These are phyloP conservation scores for Sclerotiophoma versabilis DNA, from an alignment of 2,329 filamentous ascomycete species.

Conservation along the genomic window DNA sequence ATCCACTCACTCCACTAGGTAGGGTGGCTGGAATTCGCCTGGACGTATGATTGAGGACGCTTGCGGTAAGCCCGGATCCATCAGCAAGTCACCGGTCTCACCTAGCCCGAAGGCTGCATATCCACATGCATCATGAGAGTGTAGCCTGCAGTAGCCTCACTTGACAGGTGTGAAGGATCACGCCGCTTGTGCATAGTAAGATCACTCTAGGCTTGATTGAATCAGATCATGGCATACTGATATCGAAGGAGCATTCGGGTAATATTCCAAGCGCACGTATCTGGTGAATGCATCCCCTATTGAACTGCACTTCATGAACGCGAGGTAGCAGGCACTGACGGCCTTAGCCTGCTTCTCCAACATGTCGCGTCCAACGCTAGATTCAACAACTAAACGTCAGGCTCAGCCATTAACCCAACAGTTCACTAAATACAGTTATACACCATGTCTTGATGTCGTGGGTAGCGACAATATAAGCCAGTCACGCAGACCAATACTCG, in stretches of 20 bases:
- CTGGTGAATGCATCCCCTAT: neutral
- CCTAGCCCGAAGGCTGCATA: constrained; percentile 29
- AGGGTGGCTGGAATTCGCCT: constrained; percentile 1
- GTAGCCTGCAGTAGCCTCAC: constrained; percentile 32
- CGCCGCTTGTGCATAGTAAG: constrained; percentile 3
- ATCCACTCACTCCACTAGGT: constrained; percentile 15
- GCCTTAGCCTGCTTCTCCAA: neutral
- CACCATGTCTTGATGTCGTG: constrained; percentile 7
- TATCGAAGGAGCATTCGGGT: constrained; percentile 5
- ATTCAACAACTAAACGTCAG: neutral
- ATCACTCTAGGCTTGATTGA: constrained; percentile 2
- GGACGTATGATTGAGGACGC: constrained; percentile 4
- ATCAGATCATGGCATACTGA: neutral
- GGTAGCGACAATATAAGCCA: neutral
- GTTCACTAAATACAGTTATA: constrained; percentile 4
- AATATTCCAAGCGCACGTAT: neutral
- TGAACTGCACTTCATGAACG: neutral
- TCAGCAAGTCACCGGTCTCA: constrained; percentile 29
- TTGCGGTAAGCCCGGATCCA: constrained; percentile 19
- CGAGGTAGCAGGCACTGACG: neutral
- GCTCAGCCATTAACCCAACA: neutral
- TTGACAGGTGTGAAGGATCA: constrained; percentile 20
- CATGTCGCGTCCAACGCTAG: neutral
- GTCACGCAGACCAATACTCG: constrained; percentile 9
- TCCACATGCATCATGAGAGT: constrained; percentile 26